Evolutionary conservation across 2,329 filamentous ascomycete species (phyloP).

Genomic region (Pseudocercospora vitis): DNA sequence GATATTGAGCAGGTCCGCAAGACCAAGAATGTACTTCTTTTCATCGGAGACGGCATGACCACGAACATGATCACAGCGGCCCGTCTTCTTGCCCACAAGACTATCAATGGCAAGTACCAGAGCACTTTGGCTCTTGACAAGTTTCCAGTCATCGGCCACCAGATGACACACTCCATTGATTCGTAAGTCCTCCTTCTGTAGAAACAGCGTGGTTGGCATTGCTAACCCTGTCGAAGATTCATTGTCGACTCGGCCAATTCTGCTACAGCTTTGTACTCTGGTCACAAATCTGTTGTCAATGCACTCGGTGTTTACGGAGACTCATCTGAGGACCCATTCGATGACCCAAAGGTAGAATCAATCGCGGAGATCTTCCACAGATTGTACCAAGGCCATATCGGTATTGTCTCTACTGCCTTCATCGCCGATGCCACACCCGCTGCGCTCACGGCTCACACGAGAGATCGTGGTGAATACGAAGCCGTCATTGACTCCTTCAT

Average conservation of each 20-base stretch:
- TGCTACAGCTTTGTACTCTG: slow-evolving; percentile 75
- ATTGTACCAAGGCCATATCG: slow-evolving; percentile 60
- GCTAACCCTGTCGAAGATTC: slow-evolving; percentile 51
- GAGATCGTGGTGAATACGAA: slow-evolving; percentile 67
- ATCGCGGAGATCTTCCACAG: slow-evolving; percentile 76
- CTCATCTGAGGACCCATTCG: slow-evolving; percentile 69
- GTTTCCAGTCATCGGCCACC: slow-evolving; percentile 72
- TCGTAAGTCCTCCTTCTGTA: slow-evolving; percentile 22
- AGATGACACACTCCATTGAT: slow-evolving; percentile 85
- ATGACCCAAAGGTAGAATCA: slow-evolving; percentile 84
- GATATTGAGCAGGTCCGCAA: slow-evolving; percentile 67
- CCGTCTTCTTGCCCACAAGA: slow-evolving; percentile 77
- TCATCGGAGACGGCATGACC: slow-evolving; percentile 70
- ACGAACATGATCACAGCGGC: slow-evolving; percentile 66
- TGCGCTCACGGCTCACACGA: slow-evolving; percentile 70
- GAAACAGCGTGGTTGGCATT: not conserved
- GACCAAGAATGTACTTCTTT: slow-evolving; percentile 74
- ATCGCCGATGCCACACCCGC: slow-evolving; percentile 81
- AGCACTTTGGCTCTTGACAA: slow-evolving; percentile 70
- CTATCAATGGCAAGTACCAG: slow-evolving; percentile 81
- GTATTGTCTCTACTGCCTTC: slow-evolving; percentile 75
- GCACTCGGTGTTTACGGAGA: slow-evolving; percentile 80
- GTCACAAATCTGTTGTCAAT: slow-evolving; percentile 82
- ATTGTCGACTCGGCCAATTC: slow-evolving; percentile 88
- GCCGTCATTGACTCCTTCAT: slow-evolving; percentile 74